Conservation (phyloP, 108 stramenopile species). For the Cylindrotheca fusiformis region DNA sequence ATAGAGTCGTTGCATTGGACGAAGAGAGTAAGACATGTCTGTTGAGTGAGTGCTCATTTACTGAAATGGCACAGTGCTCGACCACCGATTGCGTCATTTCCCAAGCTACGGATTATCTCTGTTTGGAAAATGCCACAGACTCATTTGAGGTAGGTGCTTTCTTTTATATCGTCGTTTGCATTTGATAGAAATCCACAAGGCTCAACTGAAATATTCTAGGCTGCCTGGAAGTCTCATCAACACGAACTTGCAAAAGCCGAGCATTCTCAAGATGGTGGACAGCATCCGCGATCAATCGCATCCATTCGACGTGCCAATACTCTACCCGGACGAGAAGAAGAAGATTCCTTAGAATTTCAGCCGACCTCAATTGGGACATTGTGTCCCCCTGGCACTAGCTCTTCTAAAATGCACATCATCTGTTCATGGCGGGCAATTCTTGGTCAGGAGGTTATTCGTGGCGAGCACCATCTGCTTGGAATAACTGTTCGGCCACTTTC, state of each 20-base stretch:
- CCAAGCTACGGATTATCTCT: constrained; percentile 52
- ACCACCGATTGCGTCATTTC: constrained; percentile 6
- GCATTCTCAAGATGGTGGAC: constrained; percentile 53
- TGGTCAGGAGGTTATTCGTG: constrained; percentile 32
- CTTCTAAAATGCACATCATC: constrained; percentile 51
- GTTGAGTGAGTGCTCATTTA: constrained; percentile 48
- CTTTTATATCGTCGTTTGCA: not conserved
- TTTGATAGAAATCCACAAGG: no score
- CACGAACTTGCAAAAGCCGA: constrained; percentile 27
- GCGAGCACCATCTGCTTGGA: constrained; percentile 64
- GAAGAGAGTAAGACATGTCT: constrained; percentile 31
- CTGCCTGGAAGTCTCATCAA: constrained; percentile 31
- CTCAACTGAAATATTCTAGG: constrained; percentile 10
- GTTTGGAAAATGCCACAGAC: constrained; percentile 68
- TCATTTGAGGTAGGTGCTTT: constrained; percentile 51
- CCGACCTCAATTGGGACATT: constrained; percentile 74
- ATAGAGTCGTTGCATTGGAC: constrained; percentile 44
- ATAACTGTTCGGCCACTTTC: constrained; percentile 50
- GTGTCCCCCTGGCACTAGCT: constrained; percentile 42
- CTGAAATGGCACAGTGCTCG: not conserved
- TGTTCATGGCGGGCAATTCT: constrained; percentile 64
- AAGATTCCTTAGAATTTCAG: constrained; percentile 17
- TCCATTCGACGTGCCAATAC: constrained; percentile 78
- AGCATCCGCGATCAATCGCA: constrained; percentile 71
- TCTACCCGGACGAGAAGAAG: constrained; percentile 1